Evolutionary conservation across 2,329 filamentous ascomycete genomes (phyloP).

Genomic region (Trichoderma guizhouense): DNA sequence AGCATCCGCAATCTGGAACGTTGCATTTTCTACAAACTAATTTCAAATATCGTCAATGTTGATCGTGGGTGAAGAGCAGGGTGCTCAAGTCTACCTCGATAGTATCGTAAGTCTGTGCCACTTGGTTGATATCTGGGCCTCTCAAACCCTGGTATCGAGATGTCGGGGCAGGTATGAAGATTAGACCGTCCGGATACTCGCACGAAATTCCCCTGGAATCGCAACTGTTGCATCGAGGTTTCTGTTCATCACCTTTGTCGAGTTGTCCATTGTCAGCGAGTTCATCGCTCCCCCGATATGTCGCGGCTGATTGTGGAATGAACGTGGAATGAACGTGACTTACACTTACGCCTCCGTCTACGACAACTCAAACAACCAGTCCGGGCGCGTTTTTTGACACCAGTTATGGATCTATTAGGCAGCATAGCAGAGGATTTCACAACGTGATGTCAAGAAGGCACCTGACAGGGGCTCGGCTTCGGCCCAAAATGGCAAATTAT

Average conservation of each 20-base stretch:
- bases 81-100: not conserved
- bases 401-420: not conserved
- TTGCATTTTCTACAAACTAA: not conserved
- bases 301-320: not conserved
- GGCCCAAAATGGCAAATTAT: not conserved
- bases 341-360: not conserved
- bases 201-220: not conserved
- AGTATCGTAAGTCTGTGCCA: not conserved
- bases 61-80: not conserved
- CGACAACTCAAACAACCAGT: not conserved
- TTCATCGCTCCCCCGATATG: not conserved
- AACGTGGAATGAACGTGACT: not conserved
- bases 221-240: not conserved
- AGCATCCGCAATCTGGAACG: not conserved
- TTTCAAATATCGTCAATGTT: not conserved
- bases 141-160: not conserved
- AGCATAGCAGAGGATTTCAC: not conserved
- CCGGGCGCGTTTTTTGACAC: not conserved
- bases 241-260: not conserved
- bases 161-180: not conserved
- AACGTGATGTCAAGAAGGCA: not conserved
- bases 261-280: not conserved
- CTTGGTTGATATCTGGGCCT: not conserved
- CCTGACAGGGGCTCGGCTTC: not conserved
- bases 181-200: not conserved